These are phyloP conservation scores for Solanum hybrid DNA, from an alignment of 305 asterid genomes.

Conservation along the genomic window DNA sequence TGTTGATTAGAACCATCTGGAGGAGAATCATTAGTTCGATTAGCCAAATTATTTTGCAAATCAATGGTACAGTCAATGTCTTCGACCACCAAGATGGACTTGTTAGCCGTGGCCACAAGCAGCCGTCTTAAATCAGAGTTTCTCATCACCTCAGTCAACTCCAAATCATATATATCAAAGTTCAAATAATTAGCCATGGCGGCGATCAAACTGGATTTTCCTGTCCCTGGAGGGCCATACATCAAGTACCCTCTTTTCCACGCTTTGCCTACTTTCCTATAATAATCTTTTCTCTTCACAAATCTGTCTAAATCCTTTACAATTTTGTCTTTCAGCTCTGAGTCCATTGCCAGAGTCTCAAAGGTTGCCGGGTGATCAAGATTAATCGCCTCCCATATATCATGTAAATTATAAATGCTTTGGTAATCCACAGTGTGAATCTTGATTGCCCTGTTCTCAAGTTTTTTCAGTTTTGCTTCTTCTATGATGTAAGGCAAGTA, in stretches of 20 bases:
- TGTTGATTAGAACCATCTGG: not conserved
- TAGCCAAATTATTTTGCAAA: slow-evolving; percentile 30
- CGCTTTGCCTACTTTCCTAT: slow-evolving; percentile 54
- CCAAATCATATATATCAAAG: slow-evolving; percentile 62
- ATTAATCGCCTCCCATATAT: slow-evolving; percentile 32
- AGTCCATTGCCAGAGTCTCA: slow-evolving; percentile 58
- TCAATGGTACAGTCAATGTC: slow-evolving; percentile 56
- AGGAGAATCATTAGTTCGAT: not conserved
- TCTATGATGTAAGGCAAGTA: slow-evolving; percentile 34
- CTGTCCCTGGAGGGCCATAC: slow-evolving; percentile 78
- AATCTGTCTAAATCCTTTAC: slow-evolving; percentile 44
- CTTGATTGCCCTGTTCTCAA: slow-evolving; percentile 35
- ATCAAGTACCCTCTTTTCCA: slow-evolving; percentile 75
- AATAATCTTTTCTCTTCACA: slow-evolving; percentile 39
- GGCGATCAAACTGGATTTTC: slow-evolving; percentile 65
- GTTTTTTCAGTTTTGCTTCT: slow-evolving; percentile 24
- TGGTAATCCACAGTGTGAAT: slow-evolving; percentile 33
- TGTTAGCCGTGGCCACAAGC: slow-evolving; percentile 40
- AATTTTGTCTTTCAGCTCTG: slow-evolving; percentile 25
- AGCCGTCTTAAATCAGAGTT: slow-evolving; percentile 43
- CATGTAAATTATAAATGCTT: slow-evolving; percentile 9
- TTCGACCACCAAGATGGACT: slow-evolving; percentile 53
- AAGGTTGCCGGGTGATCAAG: slow-evolving; percentile 59
- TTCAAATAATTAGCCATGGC: slow-evolving; percentile 66
- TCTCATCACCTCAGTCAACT: slow-evolving; percentile 36